Evolutionary conservation across 2,329 filamentous ascomycete genomes (phyloP), one percentile per base, ranked within the genome.

Genomic region (Apiospora hydei): DNA sequence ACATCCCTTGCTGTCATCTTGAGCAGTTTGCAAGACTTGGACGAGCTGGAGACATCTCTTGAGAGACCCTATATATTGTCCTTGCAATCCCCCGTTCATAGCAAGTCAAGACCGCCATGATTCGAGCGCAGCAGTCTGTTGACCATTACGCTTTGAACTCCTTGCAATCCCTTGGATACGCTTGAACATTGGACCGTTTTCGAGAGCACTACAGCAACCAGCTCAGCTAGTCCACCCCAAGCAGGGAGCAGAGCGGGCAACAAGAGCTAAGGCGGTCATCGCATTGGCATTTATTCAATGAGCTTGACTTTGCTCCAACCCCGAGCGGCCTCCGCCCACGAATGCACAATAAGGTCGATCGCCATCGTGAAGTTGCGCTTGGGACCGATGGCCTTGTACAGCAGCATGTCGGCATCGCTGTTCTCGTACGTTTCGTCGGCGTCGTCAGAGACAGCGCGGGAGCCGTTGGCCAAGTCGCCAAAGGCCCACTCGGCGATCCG

Each of bases 271-370:
- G 18, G 10, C 34, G 8, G 8, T 13, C 18, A 24, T 6, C 10
- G 57, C 53, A 14, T 61, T 10, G 53, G 14, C n/a, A n/a, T n/a
- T 75, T 69, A 82, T 71, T 83, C 82, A 13, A 64, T 10, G 74
- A 81, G 78, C 74, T 78, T 81, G 3, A 83, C 80, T 68, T 76
- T 75, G 21, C 74, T 74, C 81, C 82, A 83, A 46, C 83, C 83
- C 72, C 80, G 81, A 3, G 83, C 77, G 5, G 79, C 78, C 64
- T 84, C 80, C 67, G 79, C 75, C 83, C 83, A 85, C 26, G 67
- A 70, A 26, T 71, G 38, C 3, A 70, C 18, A 14, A 72, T 72
- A 41, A 70, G 43, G 38, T 61, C 72, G 18, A 66, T 34, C 24
- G 72, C 49, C 49, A 64, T 38, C 26, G 68, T 46, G 41, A 69